A percentile compares a stretch with the other conserved stretches of the same genome.
phyloP scores from a whole-genome alignment of 495 filamentous ascomycete genomes.

The Neurospora pannonica region DNA sequence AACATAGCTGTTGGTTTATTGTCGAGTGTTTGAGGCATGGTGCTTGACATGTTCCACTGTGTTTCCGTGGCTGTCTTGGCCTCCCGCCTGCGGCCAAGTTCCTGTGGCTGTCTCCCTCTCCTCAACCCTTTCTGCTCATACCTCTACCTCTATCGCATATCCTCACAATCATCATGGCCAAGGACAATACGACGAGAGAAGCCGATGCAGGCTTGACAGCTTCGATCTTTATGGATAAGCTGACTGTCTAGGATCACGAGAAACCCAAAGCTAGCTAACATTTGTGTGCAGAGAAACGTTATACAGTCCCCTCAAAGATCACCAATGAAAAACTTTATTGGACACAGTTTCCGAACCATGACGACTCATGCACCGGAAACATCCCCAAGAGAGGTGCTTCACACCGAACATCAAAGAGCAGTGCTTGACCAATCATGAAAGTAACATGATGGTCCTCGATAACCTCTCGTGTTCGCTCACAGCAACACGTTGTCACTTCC shows the following conservation, averaged over 20 bases:
- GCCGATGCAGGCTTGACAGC: not conserved
- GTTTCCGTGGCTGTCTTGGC: slow-evolving; percentile 9
- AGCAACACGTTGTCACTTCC: not conserved
- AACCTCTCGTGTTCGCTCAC: not conserved
- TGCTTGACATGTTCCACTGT: slow-evolving; percentile 15
- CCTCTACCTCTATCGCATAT: not conserved
- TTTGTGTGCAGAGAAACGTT: not conserved
- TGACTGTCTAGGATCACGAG: not conserved
- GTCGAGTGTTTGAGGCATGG: not conserved
- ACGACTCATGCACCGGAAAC: not conserved
- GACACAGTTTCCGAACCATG: not conserved
- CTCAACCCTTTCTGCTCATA: not conserved
- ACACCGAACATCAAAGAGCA: not conserved
- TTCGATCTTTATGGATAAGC: not conserved
- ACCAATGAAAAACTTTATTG: not conserved
- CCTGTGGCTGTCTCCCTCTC: not conserved
- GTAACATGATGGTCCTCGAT: not conserved
- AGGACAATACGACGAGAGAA: not conserved
- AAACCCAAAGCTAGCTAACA: not conserved
- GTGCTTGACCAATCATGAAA: not conserved
- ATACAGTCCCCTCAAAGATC: not conserved
- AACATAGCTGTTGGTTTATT: not conserved
- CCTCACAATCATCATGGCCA: not conserved
- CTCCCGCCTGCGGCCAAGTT: not conserved
- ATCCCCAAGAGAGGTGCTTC: not conserved